Evolutionary conservation across 2,329 filamentous ascomycete genomes (phyloP).

Genomic region (Cladosporium oxysporum): DNA sequence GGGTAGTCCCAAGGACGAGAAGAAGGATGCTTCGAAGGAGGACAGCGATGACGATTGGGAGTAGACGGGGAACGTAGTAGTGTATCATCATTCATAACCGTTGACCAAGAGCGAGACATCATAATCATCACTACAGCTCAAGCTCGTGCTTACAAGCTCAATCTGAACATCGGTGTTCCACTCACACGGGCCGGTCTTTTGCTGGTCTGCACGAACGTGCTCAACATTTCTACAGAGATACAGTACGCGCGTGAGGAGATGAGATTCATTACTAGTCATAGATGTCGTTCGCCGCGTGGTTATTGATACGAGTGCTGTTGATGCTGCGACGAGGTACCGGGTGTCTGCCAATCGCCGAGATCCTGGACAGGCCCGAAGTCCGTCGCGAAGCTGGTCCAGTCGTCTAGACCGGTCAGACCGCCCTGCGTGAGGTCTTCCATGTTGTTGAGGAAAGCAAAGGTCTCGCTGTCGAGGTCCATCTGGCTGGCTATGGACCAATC

Average conservation of each 20-base stretch:
- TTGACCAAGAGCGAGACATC: neutral
- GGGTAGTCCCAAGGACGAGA: constrained; percentile 60
- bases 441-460: constrained; percentile 27
- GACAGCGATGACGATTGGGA: constrained; percentile 43
- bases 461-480: constrained; percentile 29
- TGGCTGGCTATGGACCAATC: constrained; percentile 11
- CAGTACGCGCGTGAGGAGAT: neutral
- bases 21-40: constrained; percentile 38
- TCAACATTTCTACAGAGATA: neutral
- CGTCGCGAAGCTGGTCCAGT: constrained; percentile 26
- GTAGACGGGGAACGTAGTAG: constrained; percentile 20
- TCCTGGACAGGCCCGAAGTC: constrained; percentile 16
- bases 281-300: neutral
- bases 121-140: neutral
- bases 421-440: constrained; percentile 26
- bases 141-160: neutral
- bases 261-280: neutral
- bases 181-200: neutral
- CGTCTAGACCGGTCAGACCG: constrained; percentile 30
- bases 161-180: neutral
- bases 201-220: neutral
- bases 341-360: neutral
- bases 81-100: neutral
- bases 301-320: neutral
- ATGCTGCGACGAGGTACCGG: neutral